These are phyloP conservation scores for Schizophyllum amplum DNA, from an alignment of 1,284 basidiomycete genomes.

Conservation along the genomic window DNA sequence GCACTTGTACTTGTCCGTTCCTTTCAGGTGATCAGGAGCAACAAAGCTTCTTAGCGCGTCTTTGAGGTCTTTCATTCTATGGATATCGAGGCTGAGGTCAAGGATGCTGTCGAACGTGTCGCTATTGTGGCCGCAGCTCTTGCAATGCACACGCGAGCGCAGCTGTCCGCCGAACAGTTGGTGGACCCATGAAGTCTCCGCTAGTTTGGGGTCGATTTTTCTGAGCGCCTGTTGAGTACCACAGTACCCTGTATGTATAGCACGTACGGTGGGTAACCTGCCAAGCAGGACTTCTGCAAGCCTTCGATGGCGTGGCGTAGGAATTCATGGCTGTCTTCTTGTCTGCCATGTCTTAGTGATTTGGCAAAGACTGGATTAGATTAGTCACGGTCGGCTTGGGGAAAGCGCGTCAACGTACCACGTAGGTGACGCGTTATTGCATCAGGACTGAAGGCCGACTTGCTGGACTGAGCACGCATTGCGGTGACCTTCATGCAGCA, in stretches of 20 bases:
- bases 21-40: conserved; percentile 76
- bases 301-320: conserved; percentile 92
- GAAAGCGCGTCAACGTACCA: conserved; percentile 33
- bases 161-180: conserved; percentile 90
- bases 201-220: conserved; percentile 71
- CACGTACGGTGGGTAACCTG: conserved; percentile 62
- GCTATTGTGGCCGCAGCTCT: conserved; percentile 77
- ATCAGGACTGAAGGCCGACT: conserved; percentile 48
- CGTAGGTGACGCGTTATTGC: conserved; percentile 60
- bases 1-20: conserved; percentile 96
- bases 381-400: conserved; percentile 1
- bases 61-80: conserved; percentile 52
- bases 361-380: conserved; percentile 73
- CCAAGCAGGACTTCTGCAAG: conserved; percentile 79
- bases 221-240: conserved; percentile 28
- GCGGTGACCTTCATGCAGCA: conserved; percentile 47
- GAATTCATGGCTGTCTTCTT: conserved; percentile 99
- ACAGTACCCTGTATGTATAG: conserved; percentile 4
- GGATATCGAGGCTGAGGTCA: conserved; percentile 78
- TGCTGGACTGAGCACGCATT: conserved; percentile 46
- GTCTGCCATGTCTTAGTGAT: conserved; percentile 83
- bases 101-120: conserved; percentile 94
- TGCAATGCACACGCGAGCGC: conserved; percentile 90
- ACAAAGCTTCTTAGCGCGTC: conserved; percentile 82
- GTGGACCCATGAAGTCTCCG: conserved; percentile 92